phyloP scores from a whole-genome alignment of 2,329 filamentous ascomycete genomes.

The Nigrograna mackinnonii region DNA sequence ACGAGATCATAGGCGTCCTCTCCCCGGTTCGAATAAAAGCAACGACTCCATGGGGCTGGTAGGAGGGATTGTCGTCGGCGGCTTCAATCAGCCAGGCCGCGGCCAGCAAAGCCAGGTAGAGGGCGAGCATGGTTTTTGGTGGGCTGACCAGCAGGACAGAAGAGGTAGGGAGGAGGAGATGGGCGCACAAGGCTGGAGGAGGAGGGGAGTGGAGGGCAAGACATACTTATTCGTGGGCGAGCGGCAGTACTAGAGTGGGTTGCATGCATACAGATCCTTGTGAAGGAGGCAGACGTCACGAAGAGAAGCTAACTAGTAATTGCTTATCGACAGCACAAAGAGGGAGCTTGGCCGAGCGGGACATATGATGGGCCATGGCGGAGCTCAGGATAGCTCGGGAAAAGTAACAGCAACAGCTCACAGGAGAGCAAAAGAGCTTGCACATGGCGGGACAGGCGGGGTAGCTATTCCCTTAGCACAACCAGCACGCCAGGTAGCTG shows the following conservation, averaged over 20 bases:
- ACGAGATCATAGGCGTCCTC: slow-evolving; percentile 49
- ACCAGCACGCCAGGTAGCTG: too few relatives aligned
- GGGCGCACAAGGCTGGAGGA: slow-evolving; percentile 7
- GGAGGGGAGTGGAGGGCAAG: slow-evolving; percentile 7
- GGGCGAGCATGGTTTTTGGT: slow-evolving; percentile 28
- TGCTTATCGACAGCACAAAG: slow-evolving; percentile 24
- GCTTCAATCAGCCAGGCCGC: slow-evolving; percentile 25
- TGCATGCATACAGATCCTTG: slow-evolving; percentile 13
- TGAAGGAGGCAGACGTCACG: slow-evolving; percentile 6
- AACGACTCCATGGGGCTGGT: slow-evolving; percentile 53
- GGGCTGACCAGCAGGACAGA: slow-evolving; percentile 4
- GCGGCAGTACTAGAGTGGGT: slow-evolving; percentile 4
- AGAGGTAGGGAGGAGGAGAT: slow-evolving; percentile 4
- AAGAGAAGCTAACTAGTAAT: slow-evolving; percentile 12
- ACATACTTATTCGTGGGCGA: slow-evolving; percentile 13
- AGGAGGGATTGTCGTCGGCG: slow-evolving; percentile 14
- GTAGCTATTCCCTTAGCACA: too few relatives aligned
- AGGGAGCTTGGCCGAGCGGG: slow-evolving; percentile 16
- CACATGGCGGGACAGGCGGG: too few relatives aligned
- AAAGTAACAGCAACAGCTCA: slow-evolving; percentile 1
- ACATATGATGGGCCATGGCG: background rate
- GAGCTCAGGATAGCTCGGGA: slow-evolving; percentile 1
- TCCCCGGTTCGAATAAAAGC: slow-evolving; percentile 60
- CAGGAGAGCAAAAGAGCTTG: too few relatives aligned
- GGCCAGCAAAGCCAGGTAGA: slow-evolving; percentile 25